Base-by-base conservation (phyloP, 768 basidiomycete species). In the Serendipita sp. region DNA sequence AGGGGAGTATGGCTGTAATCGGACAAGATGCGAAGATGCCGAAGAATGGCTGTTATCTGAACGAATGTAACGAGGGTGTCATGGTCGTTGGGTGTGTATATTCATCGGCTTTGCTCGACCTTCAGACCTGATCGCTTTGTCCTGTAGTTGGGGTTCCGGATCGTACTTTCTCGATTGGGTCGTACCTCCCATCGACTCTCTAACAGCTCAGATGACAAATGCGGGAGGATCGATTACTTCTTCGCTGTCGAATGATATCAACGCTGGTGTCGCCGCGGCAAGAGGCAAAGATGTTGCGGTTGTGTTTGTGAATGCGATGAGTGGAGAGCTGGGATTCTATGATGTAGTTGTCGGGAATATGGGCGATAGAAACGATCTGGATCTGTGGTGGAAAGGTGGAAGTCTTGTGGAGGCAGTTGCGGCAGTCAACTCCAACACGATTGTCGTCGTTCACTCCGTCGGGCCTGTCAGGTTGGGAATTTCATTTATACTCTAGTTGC, bases 391-490 rank as follows among this genome's bases (percentile, higher is more conserved):
- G 3, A 66, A 65, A 18, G 68, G 68, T 7, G 65, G 63, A 15
- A 44, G 45, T n/a, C 24, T 68, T 35, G 67, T 68, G 51, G 63
- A 78, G 65, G 35, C 56, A 7, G 68, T 67, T 28, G 54, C 67
- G 11, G 62, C 68, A 11, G 67, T 66, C 53, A 68, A 66, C 45
- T 60, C 60, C 10, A 88, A 88, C 73, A 87, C 86, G 0, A 82
- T 89, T 47, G 86, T 88, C 10, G 76, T 88, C 37, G 79, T 81
- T 15, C 82, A 89, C 73, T 80, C 79, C 37, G 82, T 83, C 30
- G 83, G 83, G 0, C 82, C 83, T 0, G 70, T 85, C 62, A 32
- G 34, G 46, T 38, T 15, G 11, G 24, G 45, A 13, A 1, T 1
- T 46, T 18, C 18, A 18, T 81, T 82, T 66, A 64, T 18, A 63